Evolutionary conservation across 106 monocot species (phyloP).

Genomic region (Amphibolis antarctica): DNA sequence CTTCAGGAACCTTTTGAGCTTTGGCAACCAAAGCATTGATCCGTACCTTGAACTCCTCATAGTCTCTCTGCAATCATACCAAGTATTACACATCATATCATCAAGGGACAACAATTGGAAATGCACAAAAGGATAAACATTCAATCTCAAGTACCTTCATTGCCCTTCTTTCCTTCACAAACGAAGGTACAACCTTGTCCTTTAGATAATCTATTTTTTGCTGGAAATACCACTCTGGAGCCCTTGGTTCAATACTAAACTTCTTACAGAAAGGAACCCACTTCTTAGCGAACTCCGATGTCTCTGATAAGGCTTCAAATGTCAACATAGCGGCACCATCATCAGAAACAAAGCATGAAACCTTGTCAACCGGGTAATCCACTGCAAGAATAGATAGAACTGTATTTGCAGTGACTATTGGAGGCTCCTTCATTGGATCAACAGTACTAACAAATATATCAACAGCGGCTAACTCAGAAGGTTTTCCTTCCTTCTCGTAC

Average conservation of each 20-base stretch:
- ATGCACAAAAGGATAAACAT: too few relatives aligned
- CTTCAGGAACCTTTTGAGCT: conserved; percentile 13
- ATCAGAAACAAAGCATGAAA: conserved; percentile 47
- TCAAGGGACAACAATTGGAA: too few relatives aligned
- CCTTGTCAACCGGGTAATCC: conserved; percentile 67
- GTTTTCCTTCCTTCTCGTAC: conserved; percentile 69
- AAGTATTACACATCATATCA: too few relatives aligned
- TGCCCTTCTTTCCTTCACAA: conserved; percentile 15
- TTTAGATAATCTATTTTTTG: conserved; percentile 19
- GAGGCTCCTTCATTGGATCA: conserved; percentile 73
- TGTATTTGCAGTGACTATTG: conserved; percentile 69
- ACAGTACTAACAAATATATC: conserved; percentile 82
- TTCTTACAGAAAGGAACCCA: conserved; percentile 21
- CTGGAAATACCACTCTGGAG: conserved; percentile 16
- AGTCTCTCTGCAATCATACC: conserved; percentile 6
- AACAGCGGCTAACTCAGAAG: conserved; percentile 41
- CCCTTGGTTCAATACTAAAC: conserved; percentile 16
- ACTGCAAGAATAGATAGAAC: conserved; percentile 68
- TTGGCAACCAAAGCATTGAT: conserved; percentile 18
- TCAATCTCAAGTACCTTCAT: conserved; percentile 10
- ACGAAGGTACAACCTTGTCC: conserved; percentile 16
- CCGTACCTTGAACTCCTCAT: conserved; percentile 16
- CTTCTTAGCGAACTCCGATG: conserved; percentile 12
- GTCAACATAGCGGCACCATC: conserved; percentile 20
- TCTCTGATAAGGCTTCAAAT: conserved; percentile 14